Evolutionary conservation across 2,329 filamentous ascomycete genomes (phyloP).

Genomic region (Penicillium sp.): DNA sequence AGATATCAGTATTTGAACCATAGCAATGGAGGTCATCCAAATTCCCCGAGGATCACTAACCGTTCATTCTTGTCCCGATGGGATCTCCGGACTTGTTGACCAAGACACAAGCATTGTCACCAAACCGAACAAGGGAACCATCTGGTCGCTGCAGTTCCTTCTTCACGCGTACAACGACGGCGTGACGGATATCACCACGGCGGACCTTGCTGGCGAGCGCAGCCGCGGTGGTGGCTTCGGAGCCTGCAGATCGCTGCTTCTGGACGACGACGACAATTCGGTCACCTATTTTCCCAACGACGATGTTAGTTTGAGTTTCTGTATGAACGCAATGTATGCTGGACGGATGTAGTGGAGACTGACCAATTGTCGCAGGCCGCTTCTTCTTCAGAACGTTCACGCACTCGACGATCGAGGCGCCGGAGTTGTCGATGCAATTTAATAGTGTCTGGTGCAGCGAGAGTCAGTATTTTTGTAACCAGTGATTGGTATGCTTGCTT

Average conservation of each 20-base stretch:
- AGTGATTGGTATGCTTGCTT: not conserved
- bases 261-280: conserved; percentile 97
- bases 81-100: conserved; percentile 97
- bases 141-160: conserved; percentile 86
- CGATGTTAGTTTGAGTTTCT: not conserved
- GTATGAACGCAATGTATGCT: not conserved
- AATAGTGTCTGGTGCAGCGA: conserved; percentile 71
- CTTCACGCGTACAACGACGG: conserved; percentile 86
- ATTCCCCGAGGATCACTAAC: conserved; percentile 41
- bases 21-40: not conserved
- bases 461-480: not conserved
- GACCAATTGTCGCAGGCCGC: conserved; percentile 80
- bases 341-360: conserved; percentile 24
- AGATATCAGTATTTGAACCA: conserved; percentile 22
- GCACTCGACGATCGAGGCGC: conserved; percentile 95
- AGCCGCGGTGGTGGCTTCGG: conserved; percentile 69
- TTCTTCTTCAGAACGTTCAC: conserved; percentile 90
- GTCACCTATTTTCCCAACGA: conserved; percentile 63
- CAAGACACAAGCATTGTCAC: conserved; percentile 96
- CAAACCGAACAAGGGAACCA: conserved; percentile 87
- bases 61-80: conserved; percentile 87
- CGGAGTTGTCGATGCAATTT: conserved; percentile 99
- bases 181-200: conserved; percentile 93
- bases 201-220: conserved; percentile 89
- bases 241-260: conserved; percentile 78